These are phyloP conservation scores for Aschersonia sp. DNA, from an alignment of 2,329 filamentous ascomycete species.

Conservation along the genomic window DNA sequence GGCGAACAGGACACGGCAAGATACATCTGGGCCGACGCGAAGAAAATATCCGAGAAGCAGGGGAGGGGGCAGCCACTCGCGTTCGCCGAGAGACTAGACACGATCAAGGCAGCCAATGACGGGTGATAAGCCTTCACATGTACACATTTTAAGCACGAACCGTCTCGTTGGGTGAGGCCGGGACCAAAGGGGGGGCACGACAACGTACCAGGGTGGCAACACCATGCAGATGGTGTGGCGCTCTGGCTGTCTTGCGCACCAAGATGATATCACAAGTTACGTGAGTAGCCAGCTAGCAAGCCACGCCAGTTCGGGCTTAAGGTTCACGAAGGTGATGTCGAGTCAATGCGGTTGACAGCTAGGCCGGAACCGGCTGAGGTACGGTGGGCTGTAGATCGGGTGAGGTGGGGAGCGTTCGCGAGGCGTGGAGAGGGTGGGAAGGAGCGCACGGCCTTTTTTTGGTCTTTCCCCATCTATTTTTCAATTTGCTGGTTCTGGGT, in stretches of 20 bases:
- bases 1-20: neutral
- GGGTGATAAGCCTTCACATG: neutral
- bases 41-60: neutral
- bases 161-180: neutral
- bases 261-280: neutral
- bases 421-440: neutral
- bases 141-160: neutral
- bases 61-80: neutral
- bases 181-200: too few species aligned
- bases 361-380: neutral
- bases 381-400: neutral
- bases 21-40: neutral
- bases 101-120: neutral
- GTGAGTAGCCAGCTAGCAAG: neutral
- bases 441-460: neutral
- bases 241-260: neutral
- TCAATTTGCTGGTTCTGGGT: neutral
- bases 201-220: too few species aligned
- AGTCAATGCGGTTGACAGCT: neutral
- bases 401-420: neutral
- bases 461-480: neutral
- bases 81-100: neutral
- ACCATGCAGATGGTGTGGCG: neutral
- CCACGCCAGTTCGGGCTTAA: neutral
- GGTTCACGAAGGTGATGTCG: neutral